These are phyloP conservation scores for Chalara sp. DNA, from an alignment of 2,329 filamentous ascomycete genomes.

Conservation along the genomic window DNA sequence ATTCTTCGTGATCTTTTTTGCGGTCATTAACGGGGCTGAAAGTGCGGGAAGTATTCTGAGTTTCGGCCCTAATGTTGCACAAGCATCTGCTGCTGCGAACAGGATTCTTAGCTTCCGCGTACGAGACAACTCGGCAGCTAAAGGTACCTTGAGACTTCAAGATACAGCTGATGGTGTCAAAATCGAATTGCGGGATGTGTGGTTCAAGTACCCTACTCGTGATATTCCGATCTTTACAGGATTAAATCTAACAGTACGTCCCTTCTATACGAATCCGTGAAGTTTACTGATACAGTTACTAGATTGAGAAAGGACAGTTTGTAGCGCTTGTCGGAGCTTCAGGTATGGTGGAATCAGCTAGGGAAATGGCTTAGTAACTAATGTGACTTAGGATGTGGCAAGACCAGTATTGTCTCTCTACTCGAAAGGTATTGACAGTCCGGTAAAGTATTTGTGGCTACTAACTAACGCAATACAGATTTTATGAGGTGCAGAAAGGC, in stretches of 20 bases:
- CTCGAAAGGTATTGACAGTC: constrained; percentile 42
- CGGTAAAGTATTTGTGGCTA: neutral
- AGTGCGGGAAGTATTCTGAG: too few species aligned
- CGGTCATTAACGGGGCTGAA: constrained; percentile 45
- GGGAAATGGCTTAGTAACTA: neutral
- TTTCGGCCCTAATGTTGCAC: constrained; percentile 48
- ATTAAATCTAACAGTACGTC: constrained; percentile 41
- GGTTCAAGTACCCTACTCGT: constrained; percentile 55
- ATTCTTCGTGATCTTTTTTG: constrained; percentile 50
- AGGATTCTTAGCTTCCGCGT: constrained; percentile 42
- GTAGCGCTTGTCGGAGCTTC: constrained; percentile 64
- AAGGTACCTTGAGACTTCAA: constrained; percentile 10
- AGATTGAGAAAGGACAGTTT: constrained; percentile 56
- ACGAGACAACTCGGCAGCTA: constrained; percentile 1
- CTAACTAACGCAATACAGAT: constrained; percentile 32
- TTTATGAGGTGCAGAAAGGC: constrained; percentile 63
- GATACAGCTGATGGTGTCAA: constrained; percentile 38
- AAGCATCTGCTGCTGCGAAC: constrained; percentile 52
- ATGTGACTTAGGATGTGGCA: constrained; percentile 43
- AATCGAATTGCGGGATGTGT: constrained; percentile 48
- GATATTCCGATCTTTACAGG: constrained; percentile 50
- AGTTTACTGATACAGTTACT: neutral
- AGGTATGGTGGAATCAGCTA: constrained; percentile 29
- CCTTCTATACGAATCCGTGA: too few species aligned
- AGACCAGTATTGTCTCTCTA: constrained; percentile 63